phyloP scores from a whole-genome alignment of 345 rosid genomes.

The Arabis hirsuta region DNA sequence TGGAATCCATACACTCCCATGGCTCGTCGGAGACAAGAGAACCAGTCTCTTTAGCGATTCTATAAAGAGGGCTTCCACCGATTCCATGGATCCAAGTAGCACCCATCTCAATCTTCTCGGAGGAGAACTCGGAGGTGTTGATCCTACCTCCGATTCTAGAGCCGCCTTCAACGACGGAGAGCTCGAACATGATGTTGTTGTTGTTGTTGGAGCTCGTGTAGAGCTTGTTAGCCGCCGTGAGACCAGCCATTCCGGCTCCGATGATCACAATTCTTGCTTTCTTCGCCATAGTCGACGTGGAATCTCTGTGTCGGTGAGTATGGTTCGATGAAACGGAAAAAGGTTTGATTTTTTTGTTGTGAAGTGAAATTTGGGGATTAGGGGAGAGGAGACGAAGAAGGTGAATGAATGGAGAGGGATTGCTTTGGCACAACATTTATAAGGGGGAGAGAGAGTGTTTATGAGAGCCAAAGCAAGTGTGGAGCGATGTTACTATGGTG shows the following conservation, averaged over 20 bases:
- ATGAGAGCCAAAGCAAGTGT: not conserved
- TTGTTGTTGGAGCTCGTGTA: conserved; percentile 57
- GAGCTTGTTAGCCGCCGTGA: conserved; percentile 92
- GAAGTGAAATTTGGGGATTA: conserved; percentile 30
- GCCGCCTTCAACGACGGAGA: conserved; percentile 88
- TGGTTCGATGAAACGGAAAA: conserved; percentile 12
- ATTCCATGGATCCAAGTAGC: conserved; percentile 99
- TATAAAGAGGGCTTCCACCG: conserved; percentile 85
- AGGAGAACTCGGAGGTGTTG: conserved; percentile 82
- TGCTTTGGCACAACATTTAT: conserved; percentile 40
- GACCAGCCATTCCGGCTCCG: conserved; percentile 99
- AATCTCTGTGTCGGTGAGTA: conserved; percentile 33
- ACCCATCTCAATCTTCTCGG: conserved; percentile 94
- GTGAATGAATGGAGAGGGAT: conserved; percentile 46
- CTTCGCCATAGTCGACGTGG: conserved; percentile 58
- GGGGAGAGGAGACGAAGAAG: conserved; percentile 37
- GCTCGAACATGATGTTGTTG: conserved; percentile 66
- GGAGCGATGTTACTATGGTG: not conserved
- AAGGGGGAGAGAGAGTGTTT: conserved; percentile 35
- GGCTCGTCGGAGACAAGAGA: conserved; percentile 77
- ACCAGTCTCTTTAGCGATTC: conserved; percentile 66
- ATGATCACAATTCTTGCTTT: conserved; percentile 90
- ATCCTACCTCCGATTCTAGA: conserved; percentile 91
- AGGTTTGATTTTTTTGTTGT: not conserved
- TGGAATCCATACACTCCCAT: conserved; percentile 96